These are phyloP conservation scores for Streptanthus diversifolius DNA, from an alignment of 345 rosid genomes.

Conservation along the genomic window DNA sequence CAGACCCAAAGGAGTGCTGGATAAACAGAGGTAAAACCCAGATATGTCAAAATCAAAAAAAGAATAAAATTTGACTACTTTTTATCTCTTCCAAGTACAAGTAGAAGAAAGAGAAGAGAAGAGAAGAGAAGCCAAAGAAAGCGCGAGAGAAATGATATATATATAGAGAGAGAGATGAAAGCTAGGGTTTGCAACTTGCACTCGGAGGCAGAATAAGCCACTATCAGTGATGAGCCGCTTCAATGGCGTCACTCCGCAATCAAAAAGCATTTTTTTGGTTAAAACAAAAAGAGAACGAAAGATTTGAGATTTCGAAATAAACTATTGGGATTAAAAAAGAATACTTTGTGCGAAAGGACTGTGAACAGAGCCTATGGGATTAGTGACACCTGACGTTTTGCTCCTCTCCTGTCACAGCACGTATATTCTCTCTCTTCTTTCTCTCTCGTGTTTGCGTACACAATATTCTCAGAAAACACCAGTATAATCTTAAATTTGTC, in stretches of 20 bases:
- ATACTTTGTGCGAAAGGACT: background rate
- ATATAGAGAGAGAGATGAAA: constrained; percentile 1
- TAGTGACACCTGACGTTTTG: constrained; percentile 45
- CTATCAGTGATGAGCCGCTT: constrained; percentile 35
- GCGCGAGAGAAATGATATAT: constrained; percentile 2
- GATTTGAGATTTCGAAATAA: background rate
- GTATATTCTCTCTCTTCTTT: constrained; percentile 21
- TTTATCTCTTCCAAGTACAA: constrained; percentile 30
- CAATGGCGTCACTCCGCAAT: constrained; percentile 43
- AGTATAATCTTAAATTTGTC: background rate
- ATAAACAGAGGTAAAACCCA: constrained; percentile 16
- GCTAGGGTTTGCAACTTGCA: constrained; percentile 39
- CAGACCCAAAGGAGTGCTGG: background rate
- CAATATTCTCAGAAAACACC: background rate
- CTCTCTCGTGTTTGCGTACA: constrained; percentile 22
- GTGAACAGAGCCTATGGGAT: constrained; percentile 21
- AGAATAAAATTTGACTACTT: constrained; percentile 28
- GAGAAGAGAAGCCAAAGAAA: constrained; percentile 27
- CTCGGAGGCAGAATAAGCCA: constrained; percentile 37
- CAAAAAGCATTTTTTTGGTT: constrained; percentile 8
- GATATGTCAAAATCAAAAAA: constrained; percentile 38
- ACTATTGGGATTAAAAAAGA: constrained; percentile 9
- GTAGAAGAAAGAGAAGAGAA: constrained; percentile 22
- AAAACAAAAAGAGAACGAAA: constrained; percentile 17
- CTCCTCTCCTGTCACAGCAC: constrained; percentile 40